phyloP scores from a whole-genome alignment of 495 filamentous ascomycete genomes.

The Penicillium canariense region DNA sequence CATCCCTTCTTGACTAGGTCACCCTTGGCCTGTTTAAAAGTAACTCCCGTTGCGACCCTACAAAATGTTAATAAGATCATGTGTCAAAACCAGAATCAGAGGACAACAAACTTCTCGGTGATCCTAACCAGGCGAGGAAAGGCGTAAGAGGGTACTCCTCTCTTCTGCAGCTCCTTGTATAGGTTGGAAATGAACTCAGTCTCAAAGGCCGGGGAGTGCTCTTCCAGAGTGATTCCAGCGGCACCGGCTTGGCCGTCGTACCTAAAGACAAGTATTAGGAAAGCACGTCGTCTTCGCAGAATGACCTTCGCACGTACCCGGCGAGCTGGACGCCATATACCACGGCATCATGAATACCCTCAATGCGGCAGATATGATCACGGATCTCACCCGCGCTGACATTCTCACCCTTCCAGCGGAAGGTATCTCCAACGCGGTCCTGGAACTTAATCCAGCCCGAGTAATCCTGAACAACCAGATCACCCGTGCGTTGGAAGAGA shows the following conservation, averaged over 20 bases:
- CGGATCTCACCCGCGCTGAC: conserved; percentile 73
- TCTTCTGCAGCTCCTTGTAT: conserved; percentile 42
- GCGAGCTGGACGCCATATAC: conserved; percentile 50
- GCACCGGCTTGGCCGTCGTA: conserved; percentile 55
- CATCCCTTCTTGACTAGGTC: conserved; percentile 48
- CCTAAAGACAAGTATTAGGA: conserved; percentile 19
- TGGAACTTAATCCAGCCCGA: conserved; percentile 76
- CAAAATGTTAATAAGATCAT: neutral
- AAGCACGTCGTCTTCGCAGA: neutral
- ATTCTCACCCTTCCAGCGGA: conserved; percentile 94
- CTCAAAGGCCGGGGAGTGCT: conserved; percentile 30
- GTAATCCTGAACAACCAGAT: conserved; percentile 67
- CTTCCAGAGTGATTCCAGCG: conserved; percentile 47
- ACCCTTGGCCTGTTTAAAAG: conserved; percentile 53
- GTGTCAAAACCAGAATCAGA: neutral
- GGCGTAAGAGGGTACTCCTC: conserved; percentile 50
- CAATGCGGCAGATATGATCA: conserved; percentile 47
- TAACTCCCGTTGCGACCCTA: conserved; percentile 49
- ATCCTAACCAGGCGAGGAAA: conserved; percentile 49
- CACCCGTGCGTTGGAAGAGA: conserved; percentile 80
- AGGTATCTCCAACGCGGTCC: conserved; percentile 92
- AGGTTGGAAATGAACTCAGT: conserved; percentile 36
- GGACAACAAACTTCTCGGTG: conserved; percentile 43
- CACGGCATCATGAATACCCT: conserved; percentile 47
- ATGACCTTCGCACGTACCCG: conserved; percentile 27